Conservation (phyloP, 768 basidiomycete genomes). For the Sporobolomyces pararoseus region DNA sequence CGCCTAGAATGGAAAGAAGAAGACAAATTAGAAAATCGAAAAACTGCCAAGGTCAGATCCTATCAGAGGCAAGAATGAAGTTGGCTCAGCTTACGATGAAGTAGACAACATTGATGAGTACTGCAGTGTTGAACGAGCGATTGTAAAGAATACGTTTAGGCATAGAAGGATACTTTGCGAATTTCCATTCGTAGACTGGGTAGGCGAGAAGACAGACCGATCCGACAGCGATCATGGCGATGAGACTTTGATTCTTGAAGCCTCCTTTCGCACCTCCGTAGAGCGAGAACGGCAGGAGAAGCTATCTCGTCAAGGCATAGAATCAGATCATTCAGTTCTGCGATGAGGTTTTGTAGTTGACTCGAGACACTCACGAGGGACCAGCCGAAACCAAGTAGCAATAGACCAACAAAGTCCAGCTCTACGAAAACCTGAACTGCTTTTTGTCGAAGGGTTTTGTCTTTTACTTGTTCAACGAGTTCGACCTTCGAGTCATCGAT, state of each 20-base stretch:
- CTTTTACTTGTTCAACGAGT: not conserved
- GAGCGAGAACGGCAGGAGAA: constrained; percentile 44
- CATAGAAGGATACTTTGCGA: constrained; percentile 27
- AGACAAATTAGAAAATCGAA: not conserved
- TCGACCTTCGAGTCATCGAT: constrained; percentile 5
- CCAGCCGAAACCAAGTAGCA: constrained; percentile 39
- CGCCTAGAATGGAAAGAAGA: not conserved
- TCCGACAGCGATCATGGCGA: constrained; percentile 49
- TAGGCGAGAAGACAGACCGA: constrained; percentile 35
- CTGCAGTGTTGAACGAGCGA: constrained; percentile 29
- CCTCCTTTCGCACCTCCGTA: constrained; percentile 48
- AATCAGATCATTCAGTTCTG: too few species aligned
- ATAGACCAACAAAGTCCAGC: constrained; percentile 33
- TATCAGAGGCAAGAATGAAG: too few species aligned
- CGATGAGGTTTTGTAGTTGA: too few species aligned
- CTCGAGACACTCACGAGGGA: constrained; percentile 28
- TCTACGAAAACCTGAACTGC: not conserved
- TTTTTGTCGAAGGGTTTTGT: constrained; percentile 2
- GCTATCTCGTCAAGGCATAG: not conserved
- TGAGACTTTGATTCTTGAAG: constrained; percentile 46
- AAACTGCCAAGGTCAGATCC: not conserved
- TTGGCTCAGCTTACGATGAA: too few species aligned
- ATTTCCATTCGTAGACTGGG: constrained; percentile 27
- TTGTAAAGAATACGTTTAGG: constrained; percentile 35
- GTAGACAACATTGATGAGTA: constrained; percentile 37